Evolutionary conservation across 345 rosid genomes (phyloP).

Genomic region (Physaria fendleri): DNA sequence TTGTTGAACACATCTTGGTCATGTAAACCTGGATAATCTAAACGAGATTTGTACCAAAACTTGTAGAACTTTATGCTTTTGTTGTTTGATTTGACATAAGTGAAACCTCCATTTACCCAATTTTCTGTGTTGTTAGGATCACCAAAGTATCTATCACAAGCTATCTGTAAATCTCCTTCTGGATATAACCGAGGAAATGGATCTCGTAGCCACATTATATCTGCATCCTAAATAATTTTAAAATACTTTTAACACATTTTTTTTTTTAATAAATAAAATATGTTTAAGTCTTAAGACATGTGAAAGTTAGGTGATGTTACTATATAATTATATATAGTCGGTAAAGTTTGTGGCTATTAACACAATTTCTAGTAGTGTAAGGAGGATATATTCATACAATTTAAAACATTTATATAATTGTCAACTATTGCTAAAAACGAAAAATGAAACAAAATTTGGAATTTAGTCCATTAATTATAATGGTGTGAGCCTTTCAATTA

Average conservation of each 20-base stretch:
- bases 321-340: too few species aligned
- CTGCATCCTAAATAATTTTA: conserved; percentile 65
- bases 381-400: background rate
- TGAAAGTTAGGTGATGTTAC: background rate
- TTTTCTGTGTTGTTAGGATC: conserved; percentile 36
- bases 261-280: too few species aligned
- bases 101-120: conserved; percentile 67
- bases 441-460: background rate
- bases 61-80: conserved; percentile 54
- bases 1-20: conserved; percentile 77
- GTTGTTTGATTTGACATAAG: conserved; percentile 47
- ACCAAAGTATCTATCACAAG: conserved; percentile 55
- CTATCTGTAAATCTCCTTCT: conserved; percentile 73
- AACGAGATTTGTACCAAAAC: conserved; percentile 59
- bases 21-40: conserved; percentile 39
- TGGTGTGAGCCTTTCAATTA: background rate
- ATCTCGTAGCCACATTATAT: conserved; percentile 69
- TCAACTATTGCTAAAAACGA: background rate
- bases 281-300: background rate
- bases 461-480: background rate
- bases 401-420: background rate
- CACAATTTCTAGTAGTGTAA: too few species aligned
- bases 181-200: conserved; percentile 58
- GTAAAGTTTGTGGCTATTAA: too few species aligned
- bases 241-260: too few species aligned